Conservation (phyloP, 176 grass and related monocot genomes). For the Oropetium thomaeum region DNA sequence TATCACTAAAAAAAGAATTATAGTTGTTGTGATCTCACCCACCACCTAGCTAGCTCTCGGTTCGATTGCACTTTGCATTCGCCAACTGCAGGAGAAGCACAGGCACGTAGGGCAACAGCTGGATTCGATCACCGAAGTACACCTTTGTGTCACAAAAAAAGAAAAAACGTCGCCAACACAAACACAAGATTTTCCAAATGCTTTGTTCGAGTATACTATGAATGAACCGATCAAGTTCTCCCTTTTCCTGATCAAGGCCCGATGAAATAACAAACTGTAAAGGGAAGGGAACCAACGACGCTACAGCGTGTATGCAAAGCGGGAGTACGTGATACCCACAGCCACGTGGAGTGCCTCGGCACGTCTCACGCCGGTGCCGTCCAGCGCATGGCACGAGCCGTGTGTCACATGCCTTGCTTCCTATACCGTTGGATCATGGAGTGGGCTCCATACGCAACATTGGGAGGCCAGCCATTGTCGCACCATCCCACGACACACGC, state of each 20-base stretch:
- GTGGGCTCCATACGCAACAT: not conserved
- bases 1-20: too few species aligned
- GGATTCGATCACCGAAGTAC: not conserved
- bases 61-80: not conserved
- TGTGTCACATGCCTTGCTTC: not conserved
- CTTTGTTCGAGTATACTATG: too few species aligned
- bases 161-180: too few species aligned
- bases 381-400: not conserved
- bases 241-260: too few species aligned
- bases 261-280: too few species aligned
- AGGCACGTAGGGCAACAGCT: not conserved
- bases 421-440: not conserved
- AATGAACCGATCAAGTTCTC: too few species aligned
- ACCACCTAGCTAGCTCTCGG: too few species aligned
- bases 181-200: too few species aligned
- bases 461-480: not conserved
- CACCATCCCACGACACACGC: not conserved
- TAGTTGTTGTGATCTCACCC: not conserved
- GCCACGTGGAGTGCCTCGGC: not conserved
- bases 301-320: too few species aligned
- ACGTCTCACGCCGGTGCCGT: not conserved
- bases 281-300: too few species aligned
- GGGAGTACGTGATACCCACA: not conserved
- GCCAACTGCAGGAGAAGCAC: not conserved
- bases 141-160: not conserved